phyloP scores from a whole-genome alignment of 2,329 filamentous ascomycete species.

The Dactylonectria macrodidyma region DNA sequence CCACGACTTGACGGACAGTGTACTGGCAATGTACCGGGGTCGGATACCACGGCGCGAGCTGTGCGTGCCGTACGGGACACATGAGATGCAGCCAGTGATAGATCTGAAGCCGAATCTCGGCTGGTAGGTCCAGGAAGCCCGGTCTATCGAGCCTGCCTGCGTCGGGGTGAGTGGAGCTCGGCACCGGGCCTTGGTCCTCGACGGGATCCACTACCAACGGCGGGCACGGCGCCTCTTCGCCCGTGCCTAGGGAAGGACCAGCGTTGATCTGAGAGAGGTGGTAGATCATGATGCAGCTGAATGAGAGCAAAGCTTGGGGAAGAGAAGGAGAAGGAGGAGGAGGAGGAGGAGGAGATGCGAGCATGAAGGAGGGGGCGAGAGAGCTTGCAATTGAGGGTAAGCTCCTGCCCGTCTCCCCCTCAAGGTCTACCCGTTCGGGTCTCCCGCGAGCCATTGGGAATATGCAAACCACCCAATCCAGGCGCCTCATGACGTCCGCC shows the following conservation, averaged over 20 bases:
- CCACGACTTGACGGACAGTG: constrained; percentile 44
- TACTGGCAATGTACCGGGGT: constrained; percentile 52
- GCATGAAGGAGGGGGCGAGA: background rate
- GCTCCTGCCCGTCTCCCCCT: background rate
- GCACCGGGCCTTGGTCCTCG: constrained; percentile 19
- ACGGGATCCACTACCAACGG: constrained; percentile 26
- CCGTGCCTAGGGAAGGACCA: constrained; percentile 21
- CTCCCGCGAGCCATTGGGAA: constrained; percentile 1
- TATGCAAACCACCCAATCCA: background rate
- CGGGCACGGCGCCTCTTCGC: constrained; percentile 9
- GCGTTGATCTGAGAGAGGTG: constrained; percentile 31
- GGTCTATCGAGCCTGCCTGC: background rate
- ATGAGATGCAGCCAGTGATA: constrained; percentile 59
- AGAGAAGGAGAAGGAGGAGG: background rate
- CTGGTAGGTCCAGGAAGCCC: constrained; percentile 49
- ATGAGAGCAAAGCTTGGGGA: constrained; percentile 2
- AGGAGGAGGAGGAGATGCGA: background rate
- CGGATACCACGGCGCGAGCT: constrained; percentile 59
- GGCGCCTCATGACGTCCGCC: constrained; percentile 3
- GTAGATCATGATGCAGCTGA: constrained; percentile 19
- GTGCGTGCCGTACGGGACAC: constrained; percentile 55
- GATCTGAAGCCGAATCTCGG: constrained; percentile 63
- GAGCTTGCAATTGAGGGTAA: constrained; percentile 1
- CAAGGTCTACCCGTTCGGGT: background rate
- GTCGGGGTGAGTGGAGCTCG: constrained; percentile 17